Percentiles rank a stretch among this genome's conserved stretches.
phyloP scores from a whole-genome alignment of 106 monocot species.

The Chionographis japonica region DNA sequence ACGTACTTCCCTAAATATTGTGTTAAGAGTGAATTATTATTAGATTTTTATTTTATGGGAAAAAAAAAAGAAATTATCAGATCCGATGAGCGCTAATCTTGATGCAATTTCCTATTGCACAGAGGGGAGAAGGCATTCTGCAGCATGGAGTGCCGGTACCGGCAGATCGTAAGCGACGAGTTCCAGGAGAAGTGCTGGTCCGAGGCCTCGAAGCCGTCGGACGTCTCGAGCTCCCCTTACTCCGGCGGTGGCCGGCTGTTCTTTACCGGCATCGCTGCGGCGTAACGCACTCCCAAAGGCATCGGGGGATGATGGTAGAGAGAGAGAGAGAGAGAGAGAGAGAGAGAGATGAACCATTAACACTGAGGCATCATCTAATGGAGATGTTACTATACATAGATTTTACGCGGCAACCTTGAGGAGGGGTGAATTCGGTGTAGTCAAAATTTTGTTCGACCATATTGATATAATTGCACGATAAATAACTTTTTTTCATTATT shows the following conservation, averaged over 20 bases:
- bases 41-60: too few species aligned
- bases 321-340: not conserved
- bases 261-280: conserved; percentile 35
- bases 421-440: too few species aligned
- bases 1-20: not conserved
- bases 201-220: conserved; percentile 4
- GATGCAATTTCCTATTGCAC: not conserved
- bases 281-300: not conserved
- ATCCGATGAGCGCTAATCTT: not conserved
- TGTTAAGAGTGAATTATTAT: too few species aligned
- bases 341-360: too few species aligned
- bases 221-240: conserved; percentile 23
- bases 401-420: too few species aligned
- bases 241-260: conserved; percentile 23
- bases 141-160: conserved; percentile 57
- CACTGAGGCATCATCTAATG: too few species aligned
- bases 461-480: too few species aligned
- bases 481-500: too few species aligned
- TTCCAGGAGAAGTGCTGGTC: conserved; percentile 37
- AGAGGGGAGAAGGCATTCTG: conserved; percentile 75
- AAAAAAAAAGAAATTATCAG: too few species aligned
- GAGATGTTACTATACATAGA: too few species aligned
- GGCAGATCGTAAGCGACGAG: conserved; percentile 50
- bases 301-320: not conserved
- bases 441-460: too few species aligned